These are phyloP conservation scores for Solanum dulcamara DNA, from an alignment of 257 asterid genomes.

Conservation along the genomic window DNA sequence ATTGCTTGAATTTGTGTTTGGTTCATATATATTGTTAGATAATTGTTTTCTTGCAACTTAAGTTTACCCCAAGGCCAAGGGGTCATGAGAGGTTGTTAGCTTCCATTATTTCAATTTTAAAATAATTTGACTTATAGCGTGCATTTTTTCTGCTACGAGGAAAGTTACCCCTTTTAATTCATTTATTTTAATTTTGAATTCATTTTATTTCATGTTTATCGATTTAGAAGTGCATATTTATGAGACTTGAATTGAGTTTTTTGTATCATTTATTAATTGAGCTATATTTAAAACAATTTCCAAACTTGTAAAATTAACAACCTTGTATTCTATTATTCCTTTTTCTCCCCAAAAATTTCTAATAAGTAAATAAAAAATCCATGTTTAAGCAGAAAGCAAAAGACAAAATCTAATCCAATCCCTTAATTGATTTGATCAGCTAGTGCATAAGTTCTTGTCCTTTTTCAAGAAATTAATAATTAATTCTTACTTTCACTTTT, in stretches of 20 bases:
- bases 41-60: background rate
- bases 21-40: background rate
- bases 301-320: background rate
- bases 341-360: background rate
- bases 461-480: background rate
- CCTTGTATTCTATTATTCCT: background rate
- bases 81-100: background rate
- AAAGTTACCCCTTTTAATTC: background rate
- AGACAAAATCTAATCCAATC: background rate
- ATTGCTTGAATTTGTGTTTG: background rate
- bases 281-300: background rate
- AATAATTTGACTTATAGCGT: background rate
- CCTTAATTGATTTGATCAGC: background rate
- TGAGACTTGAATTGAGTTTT: background rate
- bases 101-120: background rate
- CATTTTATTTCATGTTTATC: background rate
- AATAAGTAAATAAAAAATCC: background rate
- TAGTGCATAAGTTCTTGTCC: background rate
- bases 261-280: too few species aligned
- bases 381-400: background rate
- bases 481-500: background rate
- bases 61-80: background rate
- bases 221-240: background rate
- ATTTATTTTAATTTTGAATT: background rate
- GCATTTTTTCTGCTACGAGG: background rate